phyloP scores from a whole-genome alignment of 805 yeast species.

The Candida railenensis region DNA sequence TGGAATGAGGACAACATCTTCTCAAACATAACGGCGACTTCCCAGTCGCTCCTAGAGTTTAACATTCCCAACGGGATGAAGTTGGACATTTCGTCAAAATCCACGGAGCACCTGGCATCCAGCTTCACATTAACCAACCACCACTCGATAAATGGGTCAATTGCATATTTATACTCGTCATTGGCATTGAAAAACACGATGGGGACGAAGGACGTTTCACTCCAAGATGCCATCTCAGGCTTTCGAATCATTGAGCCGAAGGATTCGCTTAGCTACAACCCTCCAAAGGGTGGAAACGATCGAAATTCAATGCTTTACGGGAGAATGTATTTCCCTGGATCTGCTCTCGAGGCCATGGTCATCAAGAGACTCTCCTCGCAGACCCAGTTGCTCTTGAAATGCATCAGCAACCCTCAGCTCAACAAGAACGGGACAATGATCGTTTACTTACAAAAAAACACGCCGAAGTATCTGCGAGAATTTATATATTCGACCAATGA shows the following conservation, averaged over 20 bases:
- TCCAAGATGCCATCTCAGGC: constrained; percentile 71
- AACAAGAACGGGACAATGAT: constrained; percentile 59
- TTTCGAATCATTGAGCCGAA: constrained; percentile 57
- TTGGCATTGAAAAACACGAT: constrained; percentile 50
- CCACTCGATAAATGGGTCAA: constrained; percentile 71
- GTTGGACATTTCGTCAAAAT: constrained; percentile 65
- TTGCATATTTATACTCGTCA: constrained; percentile 78
- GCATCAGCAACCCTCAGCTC: constrained; percentile 65
- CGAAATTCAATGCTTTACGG: constrained; percentile 67
- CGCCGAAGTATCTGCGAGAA: constrained; percentile 66
- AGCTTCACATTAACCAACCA: constrained; percentile 67
- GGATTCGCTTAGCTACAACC: constrained; percentile 14
- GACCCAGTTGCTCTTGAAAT: constrained; percentile 68
- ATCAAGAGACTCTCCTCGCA: constrained; percentile 58
- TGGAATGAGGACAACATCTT: constrained; percentile 84
- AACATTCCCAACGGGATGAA: constrained; percentile 64
- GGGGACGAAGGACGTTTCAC: constrained; percentile 50
- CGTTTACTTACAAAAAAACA: constrained; percentile 67
- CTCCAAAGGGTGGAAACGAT: constrained; percentile 4
- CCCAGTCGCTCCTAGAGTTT: constrained; percentile 71
- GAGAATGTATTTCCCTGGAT: constrained; percentile 82
- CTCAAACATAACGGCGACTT: constrained; percentile 71
- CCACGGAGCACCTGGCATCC: constrained; percentile 69
- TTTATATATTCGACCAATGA: constrained; percentile 81
- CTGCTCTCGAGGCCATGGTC: constrained; percentile 83